These are phyloP conservation scores for Penicillium herquei DNA, from an alignment of 495 filamentous ascomycete species.

Conservation along the genomic window DNA sequence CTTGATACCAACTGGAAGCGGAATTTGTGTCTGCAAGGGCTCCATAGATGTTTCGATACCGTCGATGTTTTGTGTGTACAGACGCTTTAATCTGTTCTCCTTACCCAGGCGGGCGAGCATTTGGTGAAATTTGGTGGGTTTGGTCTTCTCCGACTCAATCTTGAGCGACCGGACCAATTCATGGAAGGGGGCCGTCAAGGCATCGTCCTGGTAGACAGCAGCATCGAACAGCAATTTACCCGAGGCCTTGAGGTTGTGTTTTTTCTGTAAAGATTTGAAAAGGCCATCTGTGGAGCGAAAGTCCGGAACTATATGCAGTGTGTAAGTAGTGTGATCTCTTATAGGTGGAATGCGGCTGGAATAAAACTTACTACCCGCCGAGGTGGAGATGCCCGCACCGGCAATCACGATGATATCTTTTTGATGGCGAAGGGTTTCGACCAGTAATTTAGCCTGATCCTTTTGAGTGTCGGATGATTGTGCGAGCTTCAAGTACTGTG, in stretches of 20 bases:
- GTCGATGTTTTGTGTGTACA: slow-evolving; percentile 97
- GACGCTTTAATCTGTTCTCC: slow-evolving; percentile 82
- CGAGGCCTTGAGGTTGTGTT: slow-evolving; percentile 88
- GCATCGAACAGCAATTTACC: slow-evolving; percentile 97
- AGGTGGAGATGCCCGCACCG: slow-evolving; percentile 93
- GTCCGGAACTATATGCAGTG: slow-evolving; percentile 71
- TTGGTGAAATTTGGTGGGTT: slow-evolving; percentile 89
- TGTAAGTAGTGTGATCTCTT: slow-evolving; percentile 39
- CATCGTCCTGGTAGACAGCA: slow-evolving; percentile 90
- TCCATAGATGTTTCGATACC: slow-evolving; percentile 84
- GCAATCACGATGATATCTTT: slow-evolving; percentile 96
- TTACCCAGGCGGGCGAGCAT: slow-evolving; percentile 87
- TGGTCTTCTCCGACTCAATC: slow-evolving; percentile 65
- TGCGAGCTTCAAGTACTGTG: slow-evolving; percentile 71
- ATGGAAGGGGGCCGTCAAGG: slow-evolving; percentile 85
- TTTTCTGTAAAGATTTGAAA: slow-evolving; percentile 75
- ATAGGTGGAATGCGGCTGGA: slow-evolving; percentile 57
- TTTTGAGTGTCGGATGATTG: slow-evolving; percentile 48
- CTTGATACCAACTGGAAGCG: slow-evolving; percentile 69
- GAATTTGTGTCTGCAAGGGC: slow-evolving; percentile 75
- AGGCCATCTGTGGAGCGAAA: slow-evolving; percentile 89
- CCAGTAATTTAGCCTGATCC: slow-evolving; percentile 62
- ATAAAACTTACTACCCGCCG: slow-evolving; percentile 80
- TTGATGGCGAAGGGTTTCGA: slow-evolving; percentile 78
- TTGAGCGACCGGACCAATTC: slow-evolving; percentile 91